Evolutionary conservation across 306 rosid genomes (phyloP).

Genomic region (Leucaena leucocephala): DNA sequence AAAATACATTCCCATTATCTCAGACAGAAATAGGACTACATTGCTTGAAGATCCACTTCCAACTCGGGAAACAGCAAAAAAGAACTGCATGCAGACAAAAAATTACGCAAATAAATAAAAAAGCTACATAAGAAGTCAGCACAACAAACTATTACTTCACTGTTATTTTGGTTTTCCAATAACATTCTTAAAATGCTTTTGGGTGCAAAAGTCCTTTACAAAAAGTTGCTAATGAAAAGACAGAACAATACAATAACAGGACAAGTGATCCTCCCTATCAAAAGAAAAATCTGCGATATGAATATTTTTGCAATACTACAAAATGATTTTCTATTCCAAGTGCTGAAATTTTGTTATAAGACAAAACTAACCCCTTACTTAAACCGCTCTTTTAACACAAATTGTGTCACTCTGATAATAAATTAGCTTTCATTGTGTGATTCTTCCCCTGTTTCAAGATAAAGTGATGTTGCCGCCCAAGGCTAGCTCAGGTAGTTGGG

Average conservation of each 20-base stretch:
- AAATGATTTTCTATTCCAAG: not conserved
- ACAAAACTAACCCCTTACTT: not conserved
- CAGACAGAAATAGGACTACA: conserved; percentile 90
- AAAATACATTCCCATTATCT: conserved; percentile 98
- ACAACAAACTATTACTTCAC: conserved; percentile 3
- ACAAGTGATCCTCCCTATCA: not conserved
- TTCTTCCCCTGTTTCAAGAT: not conserved
- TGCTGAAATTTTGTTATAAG: not conserved
- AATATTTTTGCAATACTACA: not conserved
- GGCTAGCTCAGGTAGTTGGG: not conserved
- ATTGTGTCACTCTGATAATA: not conserved
- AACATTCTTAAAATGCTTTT: not conserved
- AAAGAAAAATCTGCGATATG: not conserved
- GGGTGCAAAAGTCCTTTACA: not conserved
- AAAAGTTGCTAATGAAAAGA: not conserved
- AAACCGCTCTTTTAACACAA: not conserved
- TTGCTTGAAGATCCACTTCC: conserved; percentile 99
- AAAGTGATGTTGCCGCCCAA: not conserved
- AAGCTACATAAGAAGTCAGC: conserved; percentile 29
- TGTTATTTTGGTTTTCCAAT: conserved; percentile 10
- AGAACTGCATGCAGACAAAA: conserved; percentile 63
- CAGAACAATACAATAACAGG: not conserved
- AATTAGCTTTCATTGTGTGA: not conserved
- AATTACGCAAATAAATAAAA: not conserved
- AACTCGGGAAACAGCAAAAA: conserved; percentile 96